Percentiles rank a stretch among this genome's conserved stretches.
phyloP scores from a whole-genome alignment of 768 basidiomycete species.

The Hortiboletus flavorubellus region DNA sequence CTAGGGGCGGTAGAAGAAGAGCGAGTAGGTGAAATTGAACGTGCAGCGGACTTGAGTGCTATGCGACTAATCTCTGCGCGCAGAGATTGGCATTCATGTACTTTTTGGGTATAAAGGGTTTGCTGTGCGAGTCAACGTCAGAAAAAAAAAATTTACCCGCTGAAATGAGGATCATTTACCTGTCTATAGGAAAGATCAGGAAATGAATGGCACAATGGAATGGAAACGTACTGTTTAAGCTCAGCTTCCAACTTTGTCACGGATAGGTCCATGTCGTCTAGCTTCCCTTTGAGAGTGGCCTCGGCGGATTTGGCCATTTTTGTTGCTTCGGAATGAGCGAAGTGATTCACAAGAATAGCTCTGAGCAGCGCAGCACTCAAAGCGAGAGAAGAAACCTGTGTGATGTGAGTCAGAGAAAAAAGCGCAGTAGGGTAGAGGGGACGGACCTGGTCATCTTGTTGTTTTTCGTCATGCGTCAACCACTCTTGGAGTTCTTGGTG shows the following conservation, averaged over 20 bases:
- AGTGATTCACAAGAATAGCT: constrained; percentile 80
- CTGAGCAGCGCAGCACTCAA: constrained; percentile 77
- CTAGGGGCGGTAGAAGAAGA: constrained; percentile 28
- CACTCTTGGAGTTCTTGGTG: constrained; percentile 79
- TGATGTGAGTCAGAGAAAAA: constrained; percentile 3
- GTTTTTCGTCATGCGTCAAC: constrained; percentile 58
- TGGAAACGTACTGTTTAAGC: constrained; percentile 58
- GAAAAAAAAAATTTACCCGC: constrained; percentile 5
- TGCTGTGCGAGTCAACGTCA: constrained; percentile 41
- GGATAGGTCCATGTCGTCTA: constrained; percentile 60
- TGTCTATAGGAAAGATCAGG: constrained; percentile 43
- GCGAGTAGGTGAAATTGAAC: constrained; percentile 23
- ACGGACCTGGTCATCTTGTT: constrained; percentile 60
- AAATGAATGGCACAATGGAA: constrained; percentile 8
- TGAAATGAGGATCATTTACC: constrained; percentile 40
- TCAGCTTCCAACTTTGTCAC: constrained; percentile 65
- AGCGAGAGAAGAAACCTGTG: constrained; percentile 61
- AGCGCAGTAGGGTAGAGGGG: constrained; percentile 15
- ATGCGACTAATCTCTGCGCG: constrained; percentile 62
- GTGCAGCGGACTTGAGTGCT: constrained; percentile 32
- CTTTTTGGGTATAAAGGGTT: constrained; percentile 59
- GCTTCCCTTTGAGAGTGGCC: constrained; percentile 55
- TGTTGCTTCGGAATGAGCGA: constrained; percentile 74
- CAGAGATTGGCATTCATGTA: constrained; percentile 67
- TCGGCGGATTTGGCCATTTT: constrained; percentile 65